Base-by-base conservation (phyloP, 2,329 filamentous ascomycete genomes). In the Colletotrichum liriopes region DNA sequence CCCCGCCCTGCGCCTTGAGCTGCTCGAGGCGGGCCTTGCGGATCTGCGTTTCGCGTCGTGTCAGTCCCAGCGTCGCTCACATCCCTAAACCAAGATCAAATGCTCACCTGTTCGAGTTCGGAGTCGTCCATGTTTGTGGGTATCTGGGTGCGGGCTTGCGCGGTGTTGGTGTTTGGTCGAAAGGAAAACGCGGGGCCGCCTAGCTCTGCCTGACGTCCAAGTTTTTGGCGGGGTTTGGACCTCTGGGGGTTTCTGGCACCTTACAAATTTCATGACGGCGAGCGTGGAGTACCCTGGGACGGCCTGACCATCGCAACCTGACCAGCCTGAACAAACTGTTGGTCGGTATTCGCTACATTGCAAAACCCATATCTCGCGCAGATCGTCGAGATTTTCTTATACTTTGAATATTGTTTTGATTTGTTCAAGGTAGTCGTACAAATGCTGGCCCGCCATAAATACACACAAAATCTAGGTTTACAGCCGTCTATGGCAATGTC, bases 1-100 rank as follows among this genome's bases (percentile, higher is more conserved):
- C 83, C 65, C 83, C 84, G 70, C 88, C 84, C 83, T 93, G 87
- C 77, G 95, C 89, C 83, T 97, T 96, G 76, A 98, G 92, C 86
- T 99, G 95, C 83, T 96, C 94, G 66, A 98, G 92, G 74, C 96
- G 94, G 78, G 96, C 96, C 83, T 94, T 93, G 81, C 96, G 89
- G 81, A 98, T 98, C 93, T 98, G 79, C 23, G 39, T 23, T 5
- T 7, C 37, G 14, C 55, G 62, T 76, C 9, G 76, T 29, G 62
- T 41, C 5, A 69, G 51, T 56, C 37, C 26, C 7, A 32, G 23
- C 20, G 20, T 52, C 26, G 18, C 43, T 12, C 29, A n/a, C 4
- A 20, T 23, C n/a, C 5, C 37, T 37, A 43, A 32, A 26, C 26
- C n/a, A 16, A 6, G 11, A 16, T 14, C 9, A 62, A 29, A 23